Conservation (phyloP, 768 basidiomycete genomes). For the Lactarius deliciosus region DNA sequence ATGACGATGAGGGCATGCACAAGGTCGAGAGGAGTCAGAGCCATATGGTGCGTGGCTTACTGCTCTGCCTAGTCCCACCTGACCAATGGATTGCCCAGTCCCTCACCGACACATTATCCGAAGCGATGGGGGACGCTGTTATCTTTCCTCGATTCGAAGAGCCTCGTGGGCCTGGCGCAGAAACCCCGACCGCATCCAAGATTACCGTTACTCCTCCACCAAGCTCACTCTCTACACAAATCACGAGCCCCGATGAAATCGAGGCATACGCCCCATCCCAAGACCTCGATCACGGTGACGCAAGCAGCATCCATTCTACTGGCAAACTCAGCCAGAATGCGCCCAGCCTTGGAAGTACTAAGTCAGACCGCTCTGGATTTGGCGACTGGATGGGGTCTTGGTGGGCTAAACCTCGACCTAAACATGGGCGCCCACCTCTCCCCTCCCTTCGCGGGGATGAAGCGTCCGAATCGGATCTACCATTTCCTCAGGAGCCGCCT, state of each 20-base stretch:
- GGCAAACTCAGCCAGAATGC: slow-evolving; percentile 24
- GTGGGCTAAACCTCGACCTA: slow-evolving; percentile 57
- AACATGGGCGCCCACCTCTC: slow-evolving; percentile 32
- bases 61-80: background rate
- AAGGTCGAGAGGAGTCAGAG: slow-evolving; percentile 58
- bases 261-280: background rate
- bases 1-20: slow-evolving; percentile 46
- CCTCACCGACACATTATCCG: slow-evolving; percentile 46
- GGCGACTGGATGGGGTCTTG: slow-evolving; percentile 80
- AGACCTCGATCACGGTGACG: slow-evolving; percentile 15
- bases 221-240: background rate
- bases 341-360: slow-evolving; percentile 25
- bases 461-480: slow-evolving; percentile 12
- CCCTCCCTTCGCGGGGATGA: slow-evolving; percentile 14
- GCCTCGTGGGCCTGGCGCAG: slow-evolving; percentile 22
- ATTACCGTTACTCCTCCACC: slow-evolving; percentile 24
- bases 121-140: slow-evolving; percentile 53
- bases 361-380: slow-evolving; percentile 42
- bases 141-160: slow-evolving; percentile 37
- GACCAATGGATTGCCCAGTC: slow-evolving; percentile 37
- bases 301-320: slow-evolving; percentile 24
- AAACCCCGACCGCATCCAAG: slow-evolving; percentile 23
- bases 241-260: background rate
- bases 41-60: slow-evolving; percentile 46
- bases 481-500: slow-evolving; percentile 24